Percentiles rank a stretch among this genome's conserved stretches.
These are phyloP conservation scores for Schoenoplectus tabernaemontani DNA, from an alignment of 202 grass and related monocot species.

Conservation along the genomic window DNA sequence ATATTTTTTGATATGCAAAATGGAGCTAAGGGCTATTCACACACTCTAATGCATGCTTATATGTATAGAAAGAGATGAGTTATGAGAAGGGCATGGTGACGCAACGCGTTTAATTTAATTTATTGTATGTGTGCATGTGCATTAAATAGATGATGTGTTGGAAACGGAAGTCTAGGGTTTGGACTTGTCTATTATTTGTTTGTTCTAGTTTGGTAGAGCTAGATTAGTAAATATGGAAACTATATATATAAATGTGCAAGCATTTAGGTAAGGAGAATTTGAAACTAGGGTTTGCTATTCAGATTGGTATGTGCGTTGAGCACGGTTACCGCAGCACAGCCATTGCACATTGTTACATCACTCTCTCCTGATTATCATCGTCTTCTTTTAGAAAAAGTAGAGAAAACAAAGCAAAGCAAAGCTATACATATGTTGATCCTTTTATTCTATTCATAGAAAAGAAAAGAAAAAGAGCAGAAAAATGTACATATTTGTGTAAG, in stretches of 20 bases:
- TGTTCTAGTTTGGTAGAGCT: slow-evolving; percentile 6
- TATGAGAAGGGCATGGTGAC: neutral
- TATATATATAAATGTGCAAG: slow-evolving; percentile 2
- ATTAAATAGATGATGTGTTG: slow-evolving; percentile 14
- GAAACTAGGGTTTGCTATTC: neutral
- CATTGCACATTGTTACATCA: slow-evolving; percentile 13
- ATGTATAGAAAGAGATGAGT: neutral
- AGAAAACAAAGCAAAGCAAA: neutral
- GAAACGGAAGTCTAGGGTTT: slow-evolving; percentile 8
- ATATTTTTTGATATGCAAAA: neutral
- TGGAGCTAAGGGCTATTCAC: neutral
- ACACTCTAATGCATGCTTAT: neutral
- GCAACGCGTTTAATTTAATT: slow-evolving; percentile 5
- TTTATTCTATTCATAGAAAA: slow-evolving; percentile 2
- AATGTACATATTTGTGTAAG: neutral
- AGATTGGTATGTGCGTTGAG: neutral
- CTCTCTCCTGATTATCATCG: slow-evolving; percentile 1
- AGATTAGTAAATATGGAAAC: neutral
- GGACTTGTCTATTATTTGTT: neutral
- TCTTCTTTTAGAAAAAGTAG: neutral
- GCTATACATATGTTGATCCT: neutral
- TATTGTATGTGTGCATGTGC: slow-evolving; percentile 11
- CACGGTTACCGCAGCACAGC: neutral
- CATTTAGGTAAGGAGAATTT: neutral
- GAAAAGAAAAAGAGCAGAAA: neutral